Evolutionary conservation across 179 eudicot species (phyloP).

Genomic region (Actinidia chinensis): DNA sequence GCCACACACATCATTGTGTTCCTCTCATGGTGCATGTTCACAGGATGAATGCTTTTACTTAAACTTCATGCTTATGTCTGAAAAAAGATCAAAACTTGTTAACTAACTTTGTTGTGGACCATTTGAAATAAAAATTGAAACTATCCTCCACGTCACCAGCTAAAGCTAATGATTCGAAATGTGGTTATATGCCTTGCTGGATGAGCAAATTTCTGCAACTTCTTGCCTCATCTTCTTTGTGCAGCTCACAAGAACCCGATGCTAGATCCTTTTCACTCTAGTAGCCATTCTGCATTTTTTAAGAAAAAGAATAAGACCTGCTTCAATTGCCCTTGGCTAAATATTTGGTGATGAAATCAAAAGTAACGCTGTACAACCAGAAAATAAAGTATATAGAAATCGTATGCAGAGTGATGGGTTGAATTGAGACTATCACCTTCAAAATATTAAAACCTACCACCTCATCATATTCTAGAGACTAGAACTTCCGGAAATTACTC

Average conservation of each 20-base stretch:
- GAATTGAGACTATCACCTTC: background rate
- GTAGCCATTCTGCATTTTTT: conserved; percentile 37
- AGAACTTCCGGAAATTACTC: too few relatives aligned
- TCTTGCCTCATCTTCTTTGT: conserved; percentile 61
- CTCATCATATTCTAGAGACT: too few relatives aligned
- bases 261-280: conserved; percentile 50
- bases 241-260: conserved; percentile 63
- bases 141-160: too few relatives aligned
- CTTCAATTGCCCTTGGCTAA: background rate
- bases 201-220: conserved; percentile 58
- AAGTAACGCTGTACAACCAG: background rate
- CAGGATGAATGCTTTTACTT: too few relatives aligned
- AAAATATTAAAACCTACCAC: background rate
- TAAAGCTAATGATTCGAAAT: conserved; percentile 68
- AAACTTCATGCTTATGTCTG: too few relatives aligned
- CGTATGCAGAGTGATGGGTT: background rate
- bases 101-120: too few relatives aligned
- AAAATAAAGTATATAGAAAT: background rate
- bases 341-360: background rate
- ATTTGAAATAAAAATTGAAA: too few relatives aligned
- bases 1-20: too few relatives aligned
- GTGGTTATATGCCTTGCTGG: conserved; percentile 50
- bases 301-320: too few relatives aligned
- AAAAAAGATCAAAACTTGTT: too few relatives aligned
- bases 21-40: too few relatives aligned